Percentiles rank a stretch among this genome's conserved stretches.
phyloP scores from a whole-genome alignment of 2,329 filamentous ascomycete genomes.

The Cryoendolithus antarcticus region DNA sequence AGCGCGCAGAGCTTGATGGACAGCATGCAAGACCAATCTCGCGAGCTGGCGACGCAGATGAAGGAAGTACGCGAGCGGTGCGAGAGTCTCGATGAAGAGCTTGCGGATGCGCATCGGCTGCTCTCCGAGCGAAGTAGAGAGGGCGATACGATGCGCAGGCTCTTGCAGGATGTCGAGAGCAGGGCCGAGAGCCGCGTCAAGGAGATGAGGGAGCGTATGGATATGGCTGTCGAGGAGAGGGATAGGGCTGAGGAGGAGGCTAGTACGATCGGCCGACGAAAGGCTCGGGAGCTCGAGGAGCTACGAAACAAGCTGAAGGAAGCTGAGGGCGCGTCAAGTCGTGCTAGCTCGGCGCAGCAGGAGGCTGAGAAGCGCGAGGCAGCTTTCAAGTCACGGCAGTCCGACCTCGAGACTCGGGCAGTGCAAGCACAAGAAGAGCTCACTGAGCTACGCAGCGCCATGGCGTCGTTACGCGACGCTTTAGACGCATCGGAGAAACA shows the following conservation, averaged over 20 bases:
- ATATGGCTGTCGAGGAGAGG: conserved; percentile 82
- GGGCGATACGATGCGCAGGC: conserved; percentile 83
- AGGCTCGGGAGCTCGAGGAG: conserved; percentile 76
- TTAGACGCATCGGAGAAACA: conserved; percentile 82
- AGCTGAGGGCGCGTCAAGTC: conserved; percentile 63
- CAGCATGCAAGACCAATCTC: conserved; percentile 85
- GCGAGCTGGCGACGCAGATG: conserved; percentile 80
- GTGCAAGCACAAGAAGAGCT: conserved; percentile 60
- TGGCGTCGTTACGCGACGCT: conserved; percentile 64
- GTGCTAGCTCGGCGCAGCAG: conserved; percentile 61
- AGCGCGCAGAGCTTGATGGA: conserved; percentile 76
- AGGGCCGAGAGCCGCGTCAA: conserved; percentile 69
- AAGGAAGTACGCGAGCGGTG: conserved; percentile 74
- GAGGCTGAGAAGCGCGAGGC: conserved; percentile 62
- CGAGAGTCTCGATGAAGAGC: conserved; percentile 82
- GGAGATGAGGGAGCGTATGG: conserved; percentile 81
- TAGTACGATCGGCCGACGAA: conserved; percentile 60
- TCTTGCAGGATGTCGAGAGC: conserved; percentile 76
- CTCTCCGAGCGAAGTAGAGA: conserved; percentile 81
- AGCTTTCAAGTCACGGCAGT: conserved; percentile 60
- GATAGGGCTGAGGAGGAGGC: conserved; percentile 88
- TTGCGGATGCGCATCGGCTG: conserved; percentile 75
- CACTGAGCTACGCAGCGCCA: conserved; percentile 61
- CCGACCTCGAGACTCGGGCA: conserved; percentile 62
- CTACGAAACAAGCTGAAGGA: conserved; percentile 67